Evolutionary conservation across 2,329 filamentous ascomycete genomes (phyloP).

Genomic region (Periconia sp.): DNA sequence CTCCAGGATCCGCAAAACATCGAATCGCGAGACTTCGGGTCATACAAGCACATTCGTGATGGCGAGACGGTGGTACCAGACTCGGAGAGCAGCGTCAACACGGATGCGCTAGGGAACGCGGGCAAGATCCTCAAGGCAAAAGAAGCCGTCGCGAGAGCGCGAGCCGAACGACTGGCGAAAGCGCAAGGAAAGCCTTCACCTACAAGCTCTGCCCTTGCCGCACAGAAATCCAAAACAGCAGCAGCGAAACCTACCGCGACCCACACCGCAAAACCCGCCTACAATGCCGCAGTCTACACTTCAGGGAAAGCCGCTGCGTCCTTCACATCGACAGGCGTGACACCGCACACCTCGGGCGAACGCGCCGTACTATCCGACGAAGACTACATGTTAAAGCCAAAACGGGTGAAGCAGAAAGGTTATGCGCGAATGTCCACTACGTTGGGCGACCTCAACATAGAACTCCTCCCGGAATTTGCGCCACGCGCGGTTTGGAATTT

Average conservation of each 20-base stretch:
- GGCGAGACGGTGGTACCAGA: slow-evolving; percentile 76
- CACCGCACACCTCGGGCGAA: slow-evolving; percentile 85
- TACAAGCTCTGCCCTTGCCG: slow-evolving; percentile 17
- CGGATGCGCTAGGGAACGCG: slow-evolving; percentile 73
- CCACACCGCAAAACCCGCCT: slow-evolving; percentile 39
- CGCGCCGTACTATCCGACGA: slow-evolving; percentile 87
- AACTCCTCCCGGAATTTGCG: slow-evolving; percentile 86
- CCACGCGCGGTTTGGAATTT: slow-evolving; percentile 98
- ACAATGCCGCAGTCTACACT: slow-evolving; percentile 88
- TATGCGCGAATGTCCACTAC: slow-evolving; percentile 90
- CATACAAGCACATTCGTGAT: slow-evolving; percentile 87
- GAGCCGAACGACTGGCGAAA: slow-evolving; percentile 64
- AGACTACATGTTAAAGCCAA: slow-evolving; percentile 93
- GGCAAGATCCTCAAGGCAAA: slow-evolving; percentile 88
- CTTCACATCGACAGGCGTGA: slow-evolving; percentile 92
- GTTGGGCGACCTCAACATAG: slow-evolving; percentile 80
- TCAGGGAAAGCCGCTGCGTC: slow-evolving; percentile 89
- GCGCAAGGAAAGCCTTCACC: slow-evolving; percentile 28
- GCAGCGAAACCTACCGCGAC: slow-evolving; percentile 49
- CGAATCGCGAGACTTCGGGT: slow-evolving; percentile 76
- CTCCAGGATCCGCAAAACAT: slow-evolving; percentile 94
- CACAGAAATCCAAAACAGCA: slow-evolving; percentile 23
- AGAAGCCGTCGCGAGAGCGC: slow-evolving; percentile 88
- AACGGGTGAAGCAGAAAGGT: slow-evolving; percentile 83
- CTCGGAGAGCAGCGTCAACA: slow-evolving; percentile 71